Percentiles rank a stretch among this genome's conserved stretches.
Evolutionary conservation across 345 rosid genomes (phyloP).

Genomic region (Brassica nigra): DNA sequence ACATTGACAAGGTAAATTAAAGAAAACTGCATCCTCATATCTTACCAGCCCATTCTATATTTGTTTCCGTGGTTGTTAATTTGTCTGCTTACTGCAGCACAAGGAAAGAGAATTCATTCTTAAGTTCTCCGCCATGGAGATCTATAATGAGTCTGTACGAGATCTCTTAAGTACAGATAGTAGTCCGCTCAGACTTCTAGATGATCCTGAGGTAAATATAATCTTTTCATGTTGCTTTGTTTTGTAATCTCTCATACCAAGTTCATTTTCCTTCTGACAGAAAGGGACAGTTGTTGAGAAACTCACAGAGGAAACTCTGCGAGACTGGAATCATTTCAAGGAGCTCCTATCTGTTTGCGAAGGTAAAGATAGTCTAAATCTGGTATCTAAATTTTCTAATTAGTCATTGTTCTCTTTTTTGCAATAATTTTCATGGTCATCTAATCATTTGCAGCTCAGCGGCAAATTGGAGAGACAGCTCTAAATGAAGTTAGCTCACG

Average conservation of each 20-base stretch:
- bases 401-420: slow-evolving; percentile 14
- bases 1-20: slow-evolving; percentile 60
- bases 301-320: slow-evolving; percentile 74
- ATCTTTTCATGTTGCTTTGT: background rate
- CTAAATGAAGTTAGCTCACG: slow-evolving; percentile 92
- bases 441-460: slow-evolving; percentile 68
- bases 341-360: slow-evolving; percentile 79
- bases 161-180: slow-evolving; percentile 76
- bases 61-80: background rate
- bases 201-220: slow-evolving; percentile 85
- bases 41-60: background rate
- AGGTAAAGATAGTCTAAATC: slow-evolving; percentile 44
- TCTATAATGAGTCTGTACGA: slow-evolving; percentile 91
- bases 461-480: slow-evolving; percentile 94
- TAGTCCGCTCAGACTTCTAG: slow-evolving; percentile 83
- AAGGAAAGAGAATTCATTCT: slow-evolving; percentile 75
- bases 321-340: slow-evolving; percentile 74
- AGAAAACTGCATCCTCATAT: background rate
- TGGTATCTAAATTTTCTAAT: background rate
- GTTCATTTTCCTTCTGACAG: slow-evolving; percentile 41
- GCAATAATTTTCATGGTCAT: slow-evolving; percentile 25
- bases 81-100: slow-evolving; percentile 52
- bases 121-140: slow-evolving; percentile 93
- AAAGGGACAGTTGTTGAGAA: slow-evolving; percentile 93
- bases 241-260: background rate